phyloP scores from a whole-genome alignment of 1,284 basidiomycete species.

The Neonothopanus nambi region DNA sequence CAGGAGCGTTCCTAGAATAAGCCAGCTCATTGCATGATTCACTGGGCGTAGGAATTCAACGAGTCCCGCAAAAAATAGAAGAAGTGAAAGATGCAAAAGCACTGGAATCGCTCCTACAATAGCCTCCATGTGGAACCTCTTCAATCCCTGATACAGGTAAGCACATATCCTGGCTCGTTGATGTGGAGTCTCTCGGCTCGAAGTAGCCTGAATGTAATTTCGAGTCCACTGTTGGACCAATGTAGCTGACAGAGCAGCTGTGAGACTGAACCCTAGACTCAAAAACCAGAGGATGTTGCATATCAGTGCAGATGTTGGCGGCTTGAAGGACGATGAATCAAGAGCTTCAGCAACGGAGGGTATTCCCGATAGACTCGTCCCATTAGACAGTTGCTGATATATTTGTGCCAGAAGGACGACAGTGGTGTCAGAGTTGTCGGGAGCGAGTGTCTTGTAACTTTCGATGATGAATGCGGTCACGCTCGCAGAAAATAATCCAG shows the following conservation, averaged over 20 bases:
- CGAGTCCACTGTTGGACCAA: slow-evolving; percentile 28
- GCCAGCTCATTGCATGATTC: slow-evolving; percentile 30
- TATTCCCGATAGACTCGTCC: neutral
- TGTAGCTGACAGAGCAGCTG: slow-evolving; percentile 25
- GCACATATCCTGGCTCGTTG: slow-evolving; percentile 38
- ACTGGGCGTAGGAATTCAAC: slow-evolving; percentile 36
- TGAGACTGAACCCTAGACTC: slow-evolving; percentile 24
- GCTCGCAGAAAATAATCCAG: slow-evolving; percentile 47
- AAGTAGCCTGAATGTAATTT: slow-evolving; percentile 28
- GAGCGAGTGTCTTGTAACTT: slow-evolving; percentile 37
- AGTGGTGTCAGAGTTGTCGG: slow-evolving; percentile 32
- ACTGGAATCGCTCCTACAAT: slow-evolving; percentile 39
- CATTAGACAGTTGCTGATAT: slow-evolving; percentile 26
- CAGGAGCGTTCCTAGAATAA: slow-evolving; percentile 32
- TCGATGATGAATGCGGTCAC: slow-evolving; percentile 47
- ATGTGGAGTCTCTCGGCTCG: slow-evolving; percentile 34
- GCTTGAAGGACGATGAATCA: slow-evolving; percentile 6
- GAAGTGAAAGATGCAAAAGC: slow-evolving; percentile 40
- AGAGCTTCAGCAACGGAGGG: neutral
- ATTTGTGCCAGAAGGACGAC: slow-evolving; percentile 35
- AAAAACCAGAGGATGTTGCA: slow-evolving; percentile 19
- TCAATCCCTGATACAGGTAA: slow-evolving; percentile 33
- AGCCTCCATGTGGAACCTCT: slow-evolving; percentile 34
- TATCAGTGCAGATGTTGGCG: slow-evolving; percentile 5
- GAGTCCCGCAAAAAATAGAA: slow-evolving; percentile 41